Conservation (phyloP, 345 rosid species). For the sweet orange (Citrus sinensis) region DVS_A1.0 CM039165.1:14775501-14776000, state of each 20-base stretch:
- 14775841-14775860: conserved; percentile 97
- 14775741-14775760: not conserved
- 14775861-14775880: conserved; percentile 99
- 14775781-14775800: not conserved
- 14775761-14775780: not conserved
- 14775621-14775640: not conserved
- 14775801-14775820: not conserved
- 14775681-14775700: conserved; percentile 97
- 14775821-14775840: conserved; percentile 45
- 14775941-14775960: conserved; percentile 95
- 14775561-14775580: not conserved
- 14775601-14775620: not conserved
- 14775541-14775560: not conserved
- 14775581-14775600: not conserved
- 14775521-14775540: not conserved
- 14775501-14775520: not conserved
- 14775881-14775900: conserved; percentile 99
- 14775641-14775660: not conserved
- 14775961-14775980: conserved; percentile 11
- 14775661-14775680: conserved; percentile 43
- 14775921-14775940: conserved; percentile 99
- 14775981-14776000: not conserved
- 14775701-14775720: conserved; percentile 90
- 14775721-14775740: conserved; percentile 12
- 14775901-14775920: conserved; percentile 92